Evolutionary conservation across 352 stramenopile species (phyloP).

Genomic region (Globisporangium alternatum): DNA sequence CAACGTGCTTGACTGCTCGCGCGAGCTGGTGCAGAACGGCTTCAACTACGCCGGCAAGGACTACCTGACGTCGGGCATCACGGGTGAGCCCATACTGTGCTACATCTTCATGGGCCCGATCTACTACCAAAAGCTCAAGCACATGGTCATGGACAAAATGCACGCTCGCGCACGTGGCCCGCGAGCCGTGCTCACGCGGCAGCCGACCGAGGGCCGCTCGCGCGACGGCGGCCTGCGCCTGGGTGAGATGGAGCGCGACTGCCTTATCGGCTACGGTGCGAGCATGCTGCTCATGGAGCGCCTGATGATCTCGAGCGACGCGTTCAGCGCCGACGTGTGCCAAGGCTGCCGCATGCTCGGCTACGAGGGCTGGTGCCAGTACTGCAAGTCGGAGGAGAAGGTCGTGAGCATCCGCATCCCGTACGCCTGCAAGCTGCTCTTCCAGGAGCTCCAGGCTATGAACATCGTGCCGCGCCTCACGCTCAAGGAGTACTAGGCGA

Average conservation of each 20-base stretch:
- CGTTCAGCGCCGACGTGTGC: conserved; percentile 98
- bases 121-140: conserved; percentile 99
- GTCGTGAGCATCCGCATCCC: conserved; percentile 97
- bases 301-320: conserved; percentile 99
- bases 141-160: conserved; percentile 99
- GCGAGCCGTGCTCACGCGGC: conserved; percentile 95
- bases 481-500: conserved; percentile 92
- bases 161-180: conserved; percentile 96
- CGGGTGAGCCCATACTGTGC: conserved; percentile 96
- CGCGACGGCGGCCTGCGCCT: conserved; percentile 98
- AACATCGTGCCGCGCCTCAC: conserved; percentile 98
- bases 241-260: conserved; percentile 99
- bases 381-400: conserved; percentile 97
- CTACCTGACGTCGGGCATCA: conserved; percentile 92
- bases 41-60: conserved; percentile 99
- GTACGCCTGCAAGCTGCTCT: conserved; percentile 99
- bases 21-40: conserved; percentile 95
- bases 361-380: conserved; percentile 98
- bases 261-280: conserved; percentile 99
- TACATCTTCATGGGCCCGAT: conserved; percentile 99
- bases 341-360: conserved; percentile 96
- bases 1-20: conserved; percentile 86
- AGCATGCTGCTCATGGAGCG: conserved; percentile 99
- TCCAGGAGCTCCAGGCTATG: conserved; percentile 99
- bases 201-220: conserved; percentile 98